Base-by-base conservation (phyloP, 208 protist species). In the Acanthamoeba culbertsoni region DNA sequence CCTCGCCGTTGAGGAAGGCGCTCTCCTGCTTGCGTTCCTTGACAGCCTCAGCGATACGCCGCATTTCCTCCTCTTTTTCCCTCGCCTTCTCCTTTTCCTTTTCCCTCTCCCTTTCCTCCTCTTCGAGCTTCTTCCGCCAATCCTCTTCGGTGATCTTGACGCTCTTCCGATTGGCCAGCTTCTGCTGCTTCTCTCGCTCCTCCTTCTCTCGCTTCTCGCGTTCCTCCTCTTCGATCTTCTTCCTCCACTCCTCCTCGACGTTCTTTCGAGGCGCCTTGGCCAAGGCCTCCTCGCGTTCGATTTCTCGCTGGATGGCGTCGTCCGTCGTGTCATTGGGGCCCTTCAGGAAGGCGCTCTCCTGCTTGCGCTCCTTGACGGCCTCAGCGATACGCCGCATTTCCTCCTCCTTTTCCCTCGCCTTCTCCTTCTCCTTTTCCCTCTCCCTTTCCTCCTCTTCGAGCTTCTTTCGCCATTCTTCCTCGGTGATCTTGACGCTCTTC, bases 1-100 rank as follows among this genome's bases (percentile, higher is more conserved):
- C 71, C 23, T n/a, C 40, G 23, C 37, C 23, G 40, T 48, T 79
- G 28, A 79, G 40, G 71, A 79, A 79, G 18, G 42, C 71, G 42
- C 71, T 79, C 71, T 79, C 71, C 42, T 79, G 71, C 71, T 79
- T 79, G 71, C 71, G 71, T 42, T 79, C 71, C 71, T 79, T 79
- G 71, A 79, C 71, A 0, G 71, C 71, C 7, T 79, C 71, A 42
- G 71, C 71, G n/a, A 79, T 79, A 42, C 71, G 79, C 26, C 35
- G 28, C 55, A 68, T 89, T 48, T 89, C 79, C 26, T 68, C 55
- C 16, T 89, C 51, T 48, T 89, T 89, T 33, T 89, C 55, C 31
- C 35, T n/a, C 51, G 51, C 79, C 55, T 89, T 89, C 45, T 89
- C 79, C 16, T 14, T 31, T n/a, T 79, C 71, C 14, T 28, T 12